Base-by-base conservation (phyloP, 345 rosid species). In the Citrus australasica region DNA sequence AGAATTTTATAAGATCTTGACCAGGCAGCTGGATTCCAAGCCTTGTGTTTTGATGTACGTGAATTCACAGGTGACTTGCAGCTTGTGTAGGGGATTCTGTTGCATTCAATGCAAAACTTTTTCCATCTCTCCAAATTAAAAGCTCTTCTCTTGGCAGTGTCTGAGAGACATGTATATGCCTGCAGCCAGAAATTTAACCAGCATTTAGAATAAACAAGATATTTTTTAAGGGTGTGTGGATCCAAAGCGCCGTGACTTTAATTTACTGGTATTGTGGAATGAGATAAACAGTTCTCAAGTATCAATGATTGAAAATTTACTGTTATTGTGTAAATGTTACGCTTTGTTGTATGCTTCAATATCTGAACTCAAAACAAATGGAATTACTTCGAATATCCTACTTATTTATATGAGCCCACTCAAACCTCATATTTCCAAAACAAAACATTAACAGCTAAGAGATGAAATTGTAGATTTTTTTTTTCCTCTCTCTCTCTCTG, bases 141-240 rank as follows among this genome's bases (percentile, higher is more conserved):
- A 24, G 87, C 84, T 40, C 67, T 79, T 79, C 99, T 91, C 82
- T 78, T 89, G n/a, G 75, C 82, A 67, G 67, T 79, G 67, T 96
- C 91, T 0, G 94, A 85, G 2, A 92, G 92, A 84, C 92, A 89
- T 17, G 89, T 53, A 83, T 90, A 90, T 9, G 94, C 99, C 99
- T 96, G 89, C 84, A 81, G 7, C 38, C 16, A 42, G 30, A 25
- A 35, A 35, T 65, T 66, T 38, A n/a, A 67, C 8, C 40, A 22
- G 16, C 56, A 60, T 8, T 2, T 2, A 10, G 7, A 40, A 67
- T 17, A 16, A 46, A 53, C 58, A 17, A 5, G 58, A 53, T 1
- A 53, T 16, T 17, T 16, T 14, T 14, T 14, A 53, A 53, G 22
- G 21, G 22, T 51, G 56, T 51, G 19, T 51, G 14, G 21, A 5